These are phyloP conservation scores for Trichoderma oligosporum DNA, from an alignment of 2,329 filamentous ascomycete genomes.

Conservation along the genomic window DNA sequence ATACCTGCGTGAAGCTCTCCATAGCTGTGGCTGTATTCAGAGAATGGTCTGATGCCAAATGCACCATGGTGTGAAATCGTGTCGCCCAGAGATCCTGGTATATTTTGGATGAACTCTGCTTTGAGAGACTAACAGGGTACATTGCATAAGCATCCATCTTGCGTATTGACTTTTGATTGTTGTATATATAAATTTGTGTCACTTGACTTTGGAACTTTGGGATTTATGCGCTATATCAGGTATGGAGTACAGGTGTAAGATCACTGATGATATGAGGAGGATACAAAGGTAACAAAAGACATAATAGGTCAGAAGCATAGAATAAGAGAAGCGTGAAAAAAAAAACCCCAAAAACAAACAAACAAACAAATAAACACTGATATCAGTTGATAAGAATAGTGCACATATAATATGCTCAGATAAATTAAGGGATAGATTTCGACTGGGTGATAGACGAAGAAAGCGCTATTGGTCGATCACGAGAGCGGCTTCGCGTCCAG, in stretches of 20 bases:
- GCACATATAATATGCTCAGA: no score
- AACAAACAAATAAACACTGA: no score
- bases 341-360: neutral
- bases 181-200: neutral
- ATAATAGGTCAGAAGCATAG: neutral
- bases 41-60: constrained; percentile 32
- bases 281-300: neutral
- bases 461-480: constrained; percentile 19
- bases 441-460: constrained; percentile 12
- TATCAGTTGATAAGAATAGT: no score
- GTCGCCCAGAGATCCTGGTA: constrained; percentile 48
- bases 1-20: constrained; percentile 38
- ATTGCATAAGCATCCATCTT: constrained; percentile 52
- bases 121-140: constrained; percentile 44
- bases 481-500: constrained; percentile 11
- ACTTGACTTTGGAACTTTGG: constrained; percentile 1
- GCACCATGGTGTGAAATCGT: constrained; percentile 36
- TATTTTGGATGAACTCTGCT: constrained; percentile 44
- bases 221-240: neutral
- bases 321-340: neutral
- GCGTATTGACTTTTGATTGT: no score
- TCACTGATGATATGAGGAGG: neutral
- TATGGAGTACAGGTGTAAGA: neutral
- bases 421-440: no score
- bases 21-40: constrained; percentile 30